phyloP scores from a whole-genome alignment of 176 grass and related monocot genomes.

The Phoenix dactylifera region DNA sequence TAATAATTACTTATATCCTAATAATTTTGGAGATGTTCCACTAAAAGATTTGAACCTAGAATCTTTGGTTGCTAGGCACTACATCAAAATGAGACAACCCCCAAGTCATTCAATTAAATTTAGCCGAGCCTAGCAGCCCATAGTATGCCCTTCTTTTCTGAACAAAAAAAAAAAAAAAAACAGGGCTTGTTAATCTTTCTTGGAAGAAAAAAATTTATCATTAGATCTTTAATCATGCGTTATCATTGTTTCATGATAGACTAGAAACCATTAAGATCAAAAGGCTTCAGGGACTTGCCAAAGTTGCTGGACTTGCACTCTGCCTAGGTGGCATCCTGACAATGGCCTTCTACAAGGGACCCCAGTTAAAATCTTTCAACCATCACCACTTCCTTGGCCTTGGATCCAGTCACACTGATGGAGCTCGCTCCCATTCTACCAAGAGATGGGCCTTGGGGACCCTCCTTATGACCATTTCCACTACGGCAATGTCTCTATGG shows the following conservation, averaged over 20 bases:
- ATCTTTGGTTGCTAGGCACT: too few relatives aligned
- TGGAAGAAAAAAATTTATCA: too few relatives aligned
- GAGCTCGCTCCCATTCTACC: constrained; percentile 14
- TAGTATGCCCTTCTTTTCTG: too few relatives aligned
- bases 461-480: constrained; percentile 51
- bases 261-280: constrained; percentile 61
- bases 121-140: too few relatives aligned
- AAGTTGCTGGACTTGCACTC: constrained; percentile 40
- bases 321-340: constrained; percentile 40
- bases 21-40: too few relatives aligned
- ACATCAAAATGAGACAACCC: too few relatives aligned
- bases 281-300: constrained; percentile 44
- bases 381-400: constrained; percentile 30
- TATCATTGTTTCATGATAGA: constrained; percentile 19
- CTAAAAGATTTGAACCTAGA: too few relatives aligned
- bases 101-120: too few relatives aligned
- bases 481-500: constrained; percentile 42
- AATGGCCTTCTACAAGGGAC: constrained; percentile 62
- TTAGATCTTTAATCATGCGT: background rate
- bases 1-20: too few relatives aligned
- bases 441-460: constrained; percentile 44
- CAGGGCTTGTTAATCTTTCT: too few relatives aligned
- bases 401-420: background rate
- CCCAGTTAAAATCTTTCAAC: constrained; percentile 45
- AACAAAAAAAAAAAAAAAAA: too few relatives aligned